Evolutionary conservation across 805 yeast genomes (phyloP).

Genomic region (Candida ficus): DNA sequence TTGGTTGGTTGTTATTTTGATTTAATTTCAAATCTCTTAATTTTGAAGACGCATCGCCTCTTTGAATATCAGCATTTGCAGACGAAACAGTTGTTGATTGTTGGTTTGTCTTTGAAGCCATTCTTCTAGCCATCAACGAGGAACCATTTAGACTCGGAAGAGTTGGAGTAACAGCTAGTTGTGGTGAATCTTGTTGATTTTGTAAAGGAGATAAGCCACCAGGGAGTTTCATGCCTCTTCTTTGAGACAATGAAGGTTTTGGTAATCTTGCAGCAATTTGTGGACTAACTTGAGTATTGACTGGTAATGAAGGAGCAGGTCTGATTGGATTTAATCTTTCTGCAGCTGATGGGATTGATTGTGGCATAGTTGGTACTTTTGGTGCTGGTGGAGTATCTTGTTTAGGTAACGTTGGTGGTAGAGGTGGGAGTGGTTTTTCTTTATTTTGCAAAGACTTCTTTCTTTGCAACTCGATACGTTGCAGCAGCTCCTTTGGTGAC

Average conservation of each 20-base stretch:
- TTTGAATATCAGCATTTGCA: neutral
- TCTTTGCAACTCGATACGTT: conserved; percentile 20
- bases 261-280: conserved; percentile 77
- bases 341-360: neutral
- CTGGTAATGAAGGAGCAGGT: conserved; percentile 27
- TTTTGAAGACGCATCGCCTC: neutral
- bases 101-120: conserved; percentile 5
- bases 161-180: neutral
- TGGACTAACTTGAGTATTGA: conserved; percentile 58
- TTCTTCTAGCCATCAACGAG: conserved; percentile 8
- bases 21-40: neutral
- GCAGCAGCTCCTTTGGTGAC: conserved; percentile 7
- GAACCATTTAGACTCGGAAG: conserved; percentile 3
- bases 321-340: conserved; percentile 21
- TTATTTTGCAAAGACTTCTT: conserved; percentile 15
- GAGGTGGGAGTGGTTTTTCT: conserved; percentile 34
- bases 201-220: conserved; percentile 58
- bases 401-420: conserved; percentile 26
- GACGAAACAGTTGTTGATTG: conserved; percentile 8
- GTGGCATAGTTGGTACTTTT: neutral
- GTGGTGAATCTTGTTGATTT: conserved; percentile 11
- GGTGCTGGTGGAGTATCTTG: neutral
- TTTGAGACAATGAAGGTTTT: conserved; percentile 74
- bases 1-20: conserved; percentile 10
- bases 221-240: conserved; percentile 87